Evolutionary conservation across 129 eudicot species (phyloP), one percentile per base, ranked within the genome.

Genomic region (Flaveria sonorensis): DNA sequence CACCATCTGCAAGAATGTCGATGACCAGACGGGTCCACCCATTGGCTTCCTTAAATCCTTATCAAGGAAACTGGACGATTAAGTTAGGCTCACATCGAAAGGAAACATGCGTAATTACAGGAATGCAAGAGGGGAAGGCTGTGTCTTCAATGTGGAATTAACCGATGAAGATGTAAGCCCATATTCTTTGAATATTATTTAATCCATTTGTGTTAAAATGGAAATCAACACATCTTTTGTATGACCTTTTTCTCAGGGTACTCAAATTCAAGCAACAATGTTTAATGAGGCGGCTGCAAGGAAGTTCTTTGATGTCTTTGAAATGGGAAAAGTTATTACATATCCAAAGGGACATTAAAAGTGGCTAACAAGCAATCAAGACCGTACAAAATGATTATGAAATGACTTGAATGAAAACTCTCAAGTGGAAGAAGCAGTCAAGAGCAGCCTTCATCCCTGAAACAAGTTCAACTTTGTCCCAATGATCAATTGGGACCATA

Each of bases 251-350:
- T 63, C 2, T 63, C 81, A 94, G 98, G 99, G 99, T 75, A 94
- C 99, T 52, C 92, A 94, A 89, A 94, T 94, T 59, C 99, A 91
- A 82, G 99, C 99, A 62, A 94, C 99, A 2, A 89, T 91, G 96
- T 94, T 91, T 62, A 86, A 88, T 68, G 97, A 83, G 62, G 87
- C 3, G n/a, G 7, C 99, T 67, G 99, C 99, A 79, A 87, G 28
- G 70, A 91, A 91, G 90, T 94, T 94, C 74, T 91, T 67, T 56
- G 97, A 94, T 76, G 86, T 68, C 57, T 94, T 94, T 60, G 88
- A 94, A 79, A 73, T 89, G 81, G 99, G 99, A 71, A 94, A 91
- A 84, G 99, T 89, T 91, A 89, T 78, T 94, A 89, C 89, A 89
- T 94, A 77, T 91, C 99, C 0, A 94, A 86, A 85, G 99, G 99